Evolutionary conservation across 352 stramenopile species (phyloP), one percentile per base, ranked within the genome.

Genomic region (Globisporangium camurandrum): DNA sequence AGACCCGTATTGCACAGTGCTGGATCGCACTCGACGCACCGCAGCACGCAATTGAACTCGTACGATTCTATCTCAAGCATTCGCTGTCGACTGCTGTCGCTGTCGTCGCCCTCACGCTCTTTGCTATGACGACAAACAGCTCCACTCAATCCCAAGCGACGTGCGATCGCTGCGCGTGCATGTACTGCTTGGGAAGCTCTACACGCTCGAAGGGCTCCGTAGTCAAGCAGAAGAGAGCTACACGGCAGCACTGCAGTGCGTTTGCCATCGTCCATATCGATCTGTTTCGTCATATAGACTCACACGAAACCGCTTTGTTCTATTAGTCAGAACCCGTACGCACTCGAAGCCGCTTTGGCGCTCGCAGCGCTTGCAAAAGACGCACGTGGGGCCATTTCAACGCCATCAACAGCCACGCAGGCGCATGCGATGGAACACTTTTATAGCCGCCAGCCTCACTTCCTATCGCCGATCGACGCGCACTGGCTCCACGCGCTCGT

Each of bases 281-380:
- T 37, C 19, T n/a, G 7, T 28, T n/a, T n/a, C n/a, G n/a, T n/a
- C n/a, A n/a, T n/a, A n/a, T n/a, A n/a, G n/a, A n/a, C n/a, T n/a
- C n/a, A n/a, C n/a, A n/a, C n/a, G n/a, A n/a, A n/a, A n/a, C n/a
- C n/a, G n/a, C n/a, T n/a, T n/a, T n/a, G n/a, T n/a, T n/a, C n/a
- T n/a, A n/a, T n/a, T 30, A 55, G 61, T 43, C 62, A 76, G 34
- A 90, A 88, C 47, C 79, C 82, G 28, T 93, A 90, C 40, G 82
- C 82, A 19, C 48, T 93, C 19, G 82, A 93, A 61, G 82, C 82
- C n/a, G 66, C 73, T n/a, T 36, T 93, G 47, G 75, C 72, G 11
- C 66, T 90, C 2, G 67, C 78, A 0, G 64, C 88, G 27, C 57
- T 90, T n/a, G n/a, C 65, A 23, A 80, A 75, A 43, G 69, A 80